phyloP scores from a whole-genome alignment of 352 stramenopile species.

The Hyaloperonospora arabidopsidis region DNA sequence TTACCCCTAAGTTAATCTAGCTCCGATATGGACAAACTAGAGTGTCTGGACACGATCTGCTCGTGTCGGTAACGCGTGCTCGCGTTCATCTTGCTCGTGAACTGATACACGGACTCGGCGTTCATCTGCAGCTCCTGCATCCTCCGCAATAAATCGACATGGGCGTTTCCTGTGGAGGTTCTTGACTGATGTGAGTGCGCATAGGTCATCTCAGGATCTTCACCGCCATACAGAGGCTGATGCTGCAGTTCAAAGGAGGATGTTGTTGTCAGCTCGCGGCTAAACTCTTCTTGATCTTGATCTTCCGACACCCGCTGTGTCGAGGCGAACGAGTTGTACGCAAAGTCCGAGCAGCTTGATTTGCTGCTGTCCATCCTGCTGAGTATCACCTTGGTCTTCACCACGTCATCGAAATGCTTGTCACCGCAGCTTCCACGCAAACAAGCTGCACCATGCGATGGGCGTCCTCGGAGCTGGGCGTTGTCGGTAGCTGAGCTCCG shows the following conservation, averaged over 20 bases:
- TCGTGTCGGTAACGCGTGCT: conserved; percentile 17
- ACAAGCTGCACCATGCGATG: no score
- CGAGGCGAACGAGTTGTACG: conserved; percentile 21
- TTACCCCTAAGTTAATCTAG: conserved; percentile 14
- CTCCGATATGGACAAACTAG: conserved; percentile 19
- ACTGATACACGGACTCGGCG: conserved; percentile 53
- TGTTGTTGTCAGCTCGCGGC: conserved; percentile 16
- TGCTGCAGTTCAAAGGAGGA: conserved; percentile 7
- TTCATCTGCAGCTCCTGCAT: conserved; percentile 50
- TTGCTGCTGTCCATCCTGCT: conserved; percentile 10
- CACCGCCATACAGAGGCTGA: conserved; percentile 10
- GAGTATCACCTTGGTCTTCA: conserved; percentile 10
- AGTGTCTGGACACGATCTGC: conserved; percentile 5
- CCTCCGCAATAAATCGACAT: conserved; percentile 31
- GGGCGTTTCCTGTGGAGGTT: not conserved
- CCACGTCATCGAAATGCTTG: conserved; percentile 1
- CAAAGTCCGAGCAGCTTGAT: no score
- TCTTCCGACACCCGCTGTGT: conserved; percentile 16
- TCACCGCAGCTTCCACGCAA: not conserved
- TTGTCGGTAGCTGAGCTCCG: no score
- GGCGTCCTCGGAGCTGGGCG: no score
- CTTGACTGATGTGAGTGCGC: conserved; percentile 5
- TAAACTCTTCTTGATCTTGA: conserved; percentile 14
- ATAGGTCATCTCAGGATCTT: conserved; percentile 17
- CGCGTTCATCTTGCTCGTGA: conserved; percentile 41